These are phyloP conservation scores for Mortierella sp. DNA, from an alignment of 371 early-diverging fungal genomes.

Conservation along the genomic window DNA sequence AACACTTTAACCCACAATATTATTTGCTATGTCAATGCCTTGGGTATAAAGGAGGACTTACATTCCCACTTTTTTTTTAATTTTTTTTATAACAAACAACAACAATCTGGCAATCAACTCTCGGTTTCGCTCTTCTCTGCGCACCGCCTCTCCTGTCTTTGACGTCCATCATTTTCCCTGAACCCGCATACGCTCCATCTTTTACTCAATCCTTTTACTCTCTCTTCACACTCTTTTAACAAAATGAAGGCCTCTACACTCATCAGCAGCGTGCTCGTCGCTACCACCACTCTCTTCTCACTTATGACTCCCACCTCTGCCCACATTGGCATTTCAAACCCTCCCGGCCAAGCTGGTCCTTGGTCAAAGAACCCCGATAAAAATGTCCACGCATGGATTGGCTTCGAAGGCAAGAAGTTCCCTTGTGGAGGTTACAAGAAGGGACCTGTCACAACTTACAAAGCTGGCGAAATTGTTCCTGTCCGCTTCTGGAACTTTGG, in stretches of 20 bases:
- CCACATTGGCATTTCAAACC: constrained; percentile 48
- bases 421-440: constrained; percentile 50
- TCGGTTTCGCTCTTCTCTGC: no score
- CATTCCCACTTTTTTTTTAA: neutral
- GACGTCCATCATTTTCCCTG: no score
- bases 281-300: constrained; percentile 22
- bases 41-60: neutral
- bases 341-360: constrained; percentile 49
- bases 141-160: no score
- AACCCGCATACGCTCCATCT: no score
- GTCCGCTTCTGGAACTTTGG: constrained; percentile 54
- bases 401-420: constrained; percentile 41
- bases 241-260: constrained; percentile 39
- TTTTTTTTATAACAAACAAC: neutral
- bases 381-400: constrained; percentile 43
- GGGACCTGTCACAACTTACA: constrained; percentile 39
- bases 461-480: constrained; percentile 47
- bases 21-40: neutral
- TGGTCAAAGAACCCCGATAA: constrained; percentile 28
- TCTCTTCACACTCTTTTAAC: neutral
- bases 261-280: constrained; percentile 25
- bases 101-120: no score
- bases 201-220: no score
- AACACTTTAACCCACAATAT: no score
- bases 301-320: constrained; percentile 27